A percentile compares a stretch with the other conserved stretches of the same genome.
Evolutionary conservation across 108 stramenopile species (phyloP).

Genomic region (Mayamaea pseudoterrestris): DNA sequence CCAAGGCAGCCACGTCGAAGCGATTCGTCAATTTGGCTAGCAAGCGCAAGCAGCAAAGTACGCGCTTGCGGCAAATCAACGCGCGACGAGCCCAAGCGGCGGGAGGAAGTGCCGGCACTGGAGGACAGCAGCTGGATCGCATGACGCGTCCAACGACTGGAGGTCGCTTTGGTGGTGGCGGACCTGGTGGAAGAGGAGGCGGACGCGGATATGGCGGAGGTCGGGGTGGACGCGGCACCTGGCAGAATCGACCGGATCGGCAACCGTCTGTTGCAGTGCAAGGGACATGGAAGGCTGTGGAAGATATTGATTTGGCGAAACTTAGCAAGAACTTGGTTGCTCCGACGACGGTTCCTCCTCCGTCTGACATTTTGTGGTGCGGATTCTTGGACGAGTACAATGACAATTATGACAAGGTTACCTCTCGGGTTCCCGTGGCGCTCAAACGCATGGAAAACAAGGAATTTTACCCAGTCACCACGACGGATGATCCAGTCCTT

Average conservation of each 20-base stretch:
- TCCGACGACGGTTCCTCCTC: constrained; percentile 26
- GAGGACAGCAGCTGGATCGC: constrained; percentile 5
- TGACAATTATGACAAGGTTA: constrained; percentile 87
- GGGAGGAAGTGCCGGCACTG: constrained; percentile 5
- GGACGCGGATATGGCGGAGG: constrained; percentile 21
- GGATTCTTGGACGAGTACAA: constrained; percentile 91
- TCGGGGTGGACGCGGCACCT: constrained; percentile 21
- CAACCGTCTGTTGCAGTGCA: constrained; percentile 82
- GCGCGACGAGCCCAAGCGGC: constrained; percentile 42
- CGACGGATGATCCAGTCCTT: constrained; percentile 95
- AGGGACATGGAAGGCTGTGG: constrained; percentile 80
- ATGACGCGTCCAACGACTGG: constrained; percentile 4
- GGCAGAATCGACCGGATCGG: constrained; percentile 32
- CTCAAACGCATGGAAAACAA: constrained; percentile 75
- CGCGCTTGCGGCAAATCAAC: constrained; percentile 57
- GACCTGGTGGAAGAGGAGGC: constrained; percentile 25
- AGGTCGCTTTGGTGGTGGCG: constrained; percentile 37
- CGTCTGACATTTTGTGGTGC: constrained; percentile 83
- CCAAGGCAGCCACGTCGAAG: constrained; percentile 49
- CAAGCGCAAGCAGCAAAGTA: constrained; percentile 36
- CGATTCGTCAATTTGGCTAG: constrained; percentile 55
- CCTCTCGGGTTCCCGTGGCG: constrained; percentile 47
- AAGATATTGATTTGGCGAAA: constrained; percentile 89
- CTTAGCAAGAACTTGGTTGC: constrained; percentile 58
- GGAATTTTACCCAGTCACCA: constrained; percentile 92